Evolutionary conservation across 208 protist species (phyloP).

Genomic region (Naegleria fowleri): DNA sequence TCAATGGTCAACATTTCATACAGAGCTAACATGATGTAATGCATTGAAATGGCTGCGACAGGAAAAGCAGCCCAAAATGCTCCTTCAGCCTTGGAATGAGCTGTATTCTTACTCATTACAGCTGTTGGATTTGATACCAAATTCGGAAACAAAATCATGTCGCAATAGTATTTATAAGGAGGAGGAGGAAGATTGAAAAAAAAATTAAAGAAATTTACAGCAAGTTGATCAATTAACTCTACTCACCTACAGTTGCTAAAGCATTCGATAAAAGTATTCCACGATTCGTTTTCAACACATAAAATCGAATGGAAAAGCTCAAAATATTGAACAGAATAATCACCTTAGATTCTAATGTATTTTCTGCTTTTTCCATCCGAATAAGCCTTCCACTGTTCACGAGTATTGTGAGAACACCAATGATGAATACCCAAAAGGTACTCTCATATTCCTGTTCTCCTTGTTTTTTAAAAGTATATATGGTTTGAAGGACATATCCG

Average conservation of each 20-base stretch:
- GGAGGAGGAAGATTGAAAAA: no score
- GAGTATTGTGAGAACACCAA: background rate
- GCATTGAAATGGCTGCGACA: background rate
- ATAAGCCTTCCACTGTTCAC: background rate
- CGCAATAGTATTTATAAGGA: no score
- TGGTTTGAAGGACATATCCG: background rate
- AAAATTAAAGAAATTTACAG: no score
- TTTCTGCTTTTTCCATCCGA: background rate
- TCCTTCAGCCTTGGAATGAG: background rate
- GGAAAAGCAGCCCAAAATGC: background rate
- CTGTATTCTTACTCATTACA: background rate
- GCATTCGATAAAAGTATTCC: background rate
- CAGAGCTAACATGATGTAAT: background rate
- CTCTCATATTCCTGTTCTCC: background rate
- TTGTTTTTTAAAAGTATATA: background rate
- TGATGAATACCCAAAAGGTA: background rate
- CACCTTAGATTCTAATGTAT: background rate
- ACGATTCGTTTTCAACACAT: background rate
- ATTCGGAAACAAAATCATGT: no score
- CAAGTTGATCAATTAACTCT: no score
- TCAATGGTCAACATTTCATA: background rate
- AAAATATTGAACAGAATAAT: background rate
- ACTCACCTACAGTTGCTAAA: background rate
- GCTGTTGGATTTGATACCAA: no score
- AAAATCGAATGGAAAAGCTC: background rate